Evolutionary conservation across 495 filamentous ascomycete genomes (phyloP).

Genomic region (Hypoxylon perforatum): DNA sequence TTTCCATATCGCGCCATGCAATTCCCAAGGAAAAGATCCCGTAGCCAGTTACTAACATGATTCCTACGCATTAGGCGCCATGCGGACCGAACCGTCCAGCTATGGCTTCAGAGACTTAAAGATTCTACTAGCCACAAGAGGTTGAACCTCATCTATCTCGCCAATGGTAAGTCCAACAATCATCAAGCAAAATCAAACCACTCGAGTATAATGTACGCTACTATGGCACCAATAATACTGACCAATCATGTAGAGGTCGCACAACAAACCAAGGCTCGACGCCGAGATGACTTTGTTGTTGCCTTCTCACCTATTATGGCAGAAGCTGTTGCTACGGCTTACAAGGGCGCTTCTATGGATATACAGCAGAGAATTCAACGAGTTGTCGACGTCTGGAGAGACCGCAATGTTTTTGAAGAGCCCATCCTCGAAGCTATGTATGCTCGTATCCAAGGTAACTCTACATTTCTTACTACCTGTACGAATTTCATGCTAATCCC

Average conservation of each 20-base stretch:
- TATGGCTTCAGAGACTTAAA: slow-evolving; percentile 90
- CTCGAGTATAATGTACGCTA: not conserved
- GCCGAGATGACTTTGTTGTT: slow-evolving; percentile 89
- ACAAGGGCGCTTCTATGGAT: slow-evolving; percentile 84
- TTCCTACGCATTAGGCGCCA: slow-evolving; percentile 71
- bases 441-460: slow-evolving; percentile 76
- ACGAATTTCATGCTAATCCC: slow-evolving; percentile 5
- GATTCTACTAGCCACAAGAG: slow-evolving; percentile 85
- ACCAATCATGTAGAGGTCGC: slow-evolving; percentile 76
- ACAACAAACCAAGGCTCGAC: slow-evolving; percentile 91
- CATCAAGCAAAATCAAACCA: not conserved
- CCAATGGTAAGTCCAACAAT: slow-evolving; percentile 75
- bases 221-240: slow-evolving; percentile 34
- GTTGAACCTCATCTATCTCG: slow-evolving; percentile 92
- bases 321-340: slow-evolving; percentile 84
- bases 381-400: slow-evolving; percentile 94
- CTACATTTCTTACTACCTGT: not conserved
- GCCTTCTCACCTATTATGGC: slow-evolving; percentile 92
- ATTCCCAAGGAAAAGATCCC: not conserved
- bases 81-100: slow-evolving; percentile 84
- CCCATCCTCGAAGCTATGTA: slow-evolving; percentile 84
- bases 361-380: slow-evolving; percentile 87
- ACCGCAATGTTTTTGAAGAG: slow-evolving; percentile 83
- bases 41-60: slow-evolving; percentile 28
- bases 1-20: not conserved